Percentiles rank a stretch among this genome's conserved stretches.
Conservation (phyloP, 106 monocot species). For the Alisma plantagoaquatica region DNA sequence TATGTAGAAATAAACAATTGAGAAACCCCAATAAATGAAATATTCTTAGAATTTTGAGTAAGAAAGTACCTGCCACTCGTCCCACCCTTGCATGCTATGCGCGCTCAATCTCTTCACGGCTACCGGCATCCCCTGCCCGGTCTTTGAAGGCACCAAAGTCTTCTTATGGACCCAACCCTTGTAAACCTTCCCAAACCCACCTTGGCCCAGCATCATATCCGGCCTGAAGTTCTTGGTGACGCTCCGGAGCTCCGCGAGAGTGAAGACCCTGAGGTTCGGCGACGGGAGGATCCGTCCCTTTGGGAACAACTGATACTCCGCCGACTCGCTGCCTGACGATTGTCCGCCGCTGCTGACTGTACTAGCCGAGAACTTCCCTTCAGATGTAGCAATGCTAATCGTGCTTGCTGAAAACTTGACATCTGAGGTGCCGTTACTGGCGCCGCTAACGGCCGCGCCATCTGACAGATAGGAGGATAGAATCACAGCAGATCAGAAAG, state of each 20-base stretch:
- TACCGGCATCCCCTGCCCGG: constrained; percentile 32
- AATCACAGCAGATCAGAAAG: too few species aligned
- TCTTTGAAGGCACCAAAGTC: constrained; percentile 41
- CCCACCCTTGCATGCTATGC: constrained; percentile 61
- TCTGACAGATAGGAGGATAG: too few species aligned
- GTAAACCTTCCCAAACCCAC: constrained; percentile 73
- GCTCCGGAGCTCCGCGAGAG: constrained; percentile 41
- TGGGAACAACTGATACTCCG: neutral
- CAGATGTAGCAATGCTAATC: constrained; percentile 13
- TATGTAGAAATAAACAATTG: too few species aligned
- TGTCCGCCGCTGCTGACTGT: neutral
- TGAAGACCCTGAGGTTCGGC: constrained; percentile 47
- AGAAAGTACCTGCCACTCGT: constrained; percentile 91
- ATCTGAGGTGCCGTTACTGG: neutral
- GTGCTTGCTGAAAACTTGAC: neutral
- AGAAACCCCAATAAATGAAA: too few species aligned
- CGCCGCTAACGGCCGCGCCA: too few species aligned
- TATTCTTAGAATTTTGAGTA: too few species aligned
- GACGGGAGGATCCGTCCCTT: constrained; percentile 38
- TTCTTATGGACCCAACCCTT: constrained; percentile 77
- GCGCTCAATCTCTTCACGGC: constrained; percentile 65
- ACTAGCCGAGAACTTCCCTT: constrained; percentile 12
- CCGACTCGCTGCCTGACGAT: too few species aligned
- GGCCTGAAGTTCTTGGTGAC: constrained; percentile 66
- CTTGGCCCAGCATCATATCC: constrained; percentile 52